Percentiles rank a stretch among this genome's conserved stretches.
These are phyloP conservation scores for Aspergillus thermomutatus DNA, from an alignment of 2,329 filamentous ascomycete genomes.

Conservation along the genomic window DNA sequence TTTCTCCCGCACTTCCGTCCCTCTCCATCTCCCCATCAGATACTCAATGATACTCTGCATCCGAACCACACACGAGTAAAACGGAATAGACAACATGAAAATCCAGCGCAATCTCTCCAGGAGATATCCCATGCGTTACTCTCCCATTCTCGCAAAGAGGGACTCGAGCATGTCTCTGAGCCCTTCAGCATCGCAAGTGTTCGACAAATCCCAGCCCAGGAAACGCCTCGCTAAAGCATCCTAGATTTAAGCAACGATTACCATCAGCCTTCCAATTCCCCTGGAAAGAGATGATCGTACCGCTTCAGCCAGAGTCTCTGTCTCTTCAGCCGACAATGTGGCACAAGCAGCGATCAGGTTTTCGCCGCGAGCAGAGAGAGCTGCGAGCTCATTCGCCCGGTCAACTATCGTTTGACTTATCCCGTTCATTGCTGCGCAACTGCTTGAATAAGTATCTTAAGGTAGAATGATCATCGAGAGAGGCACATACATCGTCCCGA, in stretches of 20 bases:
- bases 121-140: conserved; percentile 2
- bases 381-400: conserved; percentile 70
- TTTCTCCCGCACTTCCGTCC: neutral
- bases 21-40: neutral
- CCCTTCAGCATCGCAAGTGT: neutral
- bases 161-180: conserved; percentile 6
- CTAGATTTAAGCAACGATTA: neutral
- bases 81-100: neutral
- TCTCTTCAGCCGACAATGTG: conserved; percentile 61
- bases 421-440: conserved; percentile 82
- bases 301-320: conserved; percentile 64
- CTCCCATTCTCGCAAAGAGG: conserved; percentile 1
- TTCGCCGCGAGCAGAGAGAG: conserved; percentile 67
- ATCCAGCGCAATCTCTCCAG: neutral
- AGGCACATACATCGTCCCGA: conserved; percentile 62
- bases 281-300: conserved; percentile 35
- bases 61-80: neutral
- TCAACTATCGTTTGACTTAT: conserved; percentile 69
- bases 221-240: conserved; percentile 18
- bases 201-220: conserved; percentile 11
- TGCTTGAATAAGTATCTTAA: conserved; percentile 17
- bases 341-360: conserved; percentile 73
- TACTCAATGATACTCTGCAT: neutral
- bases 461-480: neutral
- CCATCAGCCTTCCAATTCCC: neutral